Conservation (phyloP, 176 grass and related monocot genomes). For the Hyparrhenia diplandra region DNA sequence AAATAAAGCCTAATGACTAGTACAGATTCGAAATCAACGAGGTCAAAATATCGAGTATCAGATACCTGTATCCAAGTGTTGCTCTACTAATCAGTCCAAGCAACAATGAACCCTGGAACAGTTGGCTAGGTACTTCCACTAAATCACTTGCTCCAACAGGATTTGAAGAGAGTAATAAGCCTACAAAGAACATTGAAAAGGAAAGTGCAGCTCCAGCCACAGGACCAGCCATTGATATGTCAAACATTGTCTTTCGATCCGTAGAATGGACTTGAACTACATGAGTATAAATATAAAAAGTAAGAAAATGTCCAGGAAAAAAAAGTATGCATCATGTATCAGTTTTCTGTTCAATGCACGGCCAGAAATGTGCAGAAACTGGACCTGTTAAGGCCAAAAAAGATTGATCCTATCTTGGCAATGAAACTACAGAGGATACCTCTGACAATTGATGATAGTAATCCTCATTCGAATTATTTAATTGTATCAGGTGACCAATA, state of each 20-base stretch:
- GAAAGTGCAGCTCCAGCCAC: constrained; percentile 91
- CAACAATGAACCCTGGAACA: constrained; percentile 96
- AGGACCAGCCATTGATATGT: constrained; percentile 85
- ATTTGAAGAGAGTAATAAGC: constrained; percentile 83
- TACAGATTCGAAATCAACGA: not conserved
- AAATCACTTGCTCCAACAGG: constrained; percentile 75
- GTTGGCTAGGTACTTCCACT: constrained; percentile 86
- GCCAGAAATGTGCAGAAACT: not conserved
- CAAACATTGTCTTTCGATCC: constrained; percentile 87
- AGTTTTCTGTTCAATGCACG: not conserved
- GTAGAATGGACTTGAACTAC: constrained; percentile 99
- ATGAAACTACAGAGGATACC: not conserved
- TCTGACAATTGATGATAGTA: not conserved
- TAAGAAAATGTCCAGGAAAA: constrained; percentile 29
- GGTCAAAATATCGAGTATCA: constrained; percentile 13
- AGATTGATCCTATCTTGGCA: not conserved
- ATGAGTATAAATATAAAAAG: constrained; percentile 37
- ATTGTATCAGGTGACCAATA: not conserved
- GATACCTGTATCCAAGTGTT: constrained; percentile 83
- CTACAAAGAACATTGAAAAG: constrained; percentile 96
- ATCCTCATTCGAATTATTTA: not conserved
- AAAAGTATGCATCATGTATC: not conserved
- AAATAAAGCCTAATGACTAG: constrained; percentile 1
- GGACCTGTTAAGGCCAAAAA: not conserved
- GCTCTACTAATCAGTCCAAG: constrained; percentile 96